These are phyloP conservation scores for Boeremia lycopersici DNA, from an alignment of 2,329 filamentous ascomycete genomes.

Conservation along the genomic window DNA sequence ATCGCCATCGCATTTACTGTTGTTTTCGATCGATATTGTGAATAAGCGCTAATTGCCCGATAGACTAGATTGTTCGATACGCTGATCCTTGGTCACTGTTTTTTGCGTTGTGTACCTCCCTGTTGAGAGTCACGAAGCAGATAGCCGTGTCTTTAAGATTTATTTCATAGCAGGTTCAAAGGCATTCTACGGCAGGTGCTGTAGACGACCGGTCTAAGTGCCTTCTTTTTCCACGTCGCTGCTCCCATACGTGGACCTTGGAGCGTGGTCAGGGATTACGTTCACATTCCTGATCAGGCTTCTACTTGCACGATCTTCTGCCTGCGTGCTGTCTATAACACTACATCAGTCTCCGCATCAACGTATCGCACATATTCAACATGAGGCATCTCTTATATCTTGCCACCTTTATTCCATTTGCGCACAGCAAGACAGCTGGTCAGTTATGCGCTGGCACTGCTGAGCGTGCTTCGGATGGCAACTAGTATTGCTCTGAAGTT, in stretches of 20 bases:
- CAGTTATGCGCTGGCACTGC: conserved; percentile 45
- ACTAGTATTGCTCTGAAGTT: conserved; percentile 71
- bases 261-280: background rate
- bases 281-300: background rate
- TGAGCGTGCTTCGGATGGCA: conserved; percentile 53
- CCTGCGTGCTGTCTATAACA: background rate
- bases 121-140: conserved; percentile 8
- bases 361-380: conserved; percentile 16
- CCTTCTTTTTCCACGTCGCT: background rate
- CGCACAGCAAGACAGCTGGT: conserved; percentile 32
- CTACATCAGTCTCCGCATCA: conserved; percentile 12
- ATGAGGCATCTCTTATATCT: conserved; percentile 30
- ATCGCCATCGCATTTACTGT: conserved; percentile 1
- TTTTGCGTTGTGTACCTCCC: conserved; percentile 13
- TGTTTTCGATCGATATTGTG: background rate
- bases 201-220: background rate
- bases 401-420: conserved; percentile 18
- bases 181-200: no score
- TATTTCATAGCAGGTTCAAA: no score
- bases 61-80: background rate
- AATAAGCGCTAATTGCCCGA: conserved; percentile 4
- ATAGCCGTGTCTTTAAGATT: background rate
- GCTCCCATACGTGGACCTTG: conserved; percentile 5
- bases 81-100: conserved; percentile 1
- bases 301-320: background rate